These are phyloP conservation scores for Mucor indicus DNA, from an alignment of 371 early-diverging fungal genomes.

Conservation along the genomic window DNA sequence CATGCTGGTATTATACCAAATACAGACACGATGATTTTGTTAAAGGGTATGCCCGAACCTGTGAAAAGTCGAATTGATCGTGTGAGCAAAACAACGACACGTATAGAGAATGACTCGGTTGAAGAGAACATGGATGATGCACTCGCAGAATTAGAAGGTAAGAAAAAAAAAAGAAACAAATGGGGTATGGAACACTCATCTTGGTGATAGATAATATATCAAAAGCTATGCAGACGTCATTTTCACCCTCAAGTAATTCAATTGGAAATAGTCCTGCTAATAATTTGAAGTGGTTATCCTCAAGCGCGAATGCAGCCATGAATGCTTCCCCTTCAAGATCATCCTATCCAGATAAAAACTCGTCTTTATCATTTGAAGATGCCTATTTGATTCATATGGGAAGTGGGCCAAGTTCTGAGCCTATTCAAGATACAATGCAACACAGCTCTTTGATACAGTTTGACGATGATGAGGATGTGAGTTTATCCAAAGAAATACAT, in stretches of 20 bases:
- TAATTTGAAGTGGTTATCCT: slow-evolving; percentile 33
- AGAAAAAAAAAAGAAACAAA: too few species aligned
- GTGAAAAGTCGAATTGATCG: slow-evolving; percentile 44
- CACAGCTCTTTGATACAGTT: slow-evolving; percentile 42
- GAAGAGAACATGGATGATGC: slow-evolving; percentile 50
- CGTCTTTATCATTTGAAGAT: slow-evolving; percentile 61
- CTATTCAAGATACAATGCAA: slow-evolving; percentile 9
- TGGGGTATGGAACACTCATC: too few species aligned
- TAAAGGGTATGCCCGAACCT: slow-evolving; percentile 48
- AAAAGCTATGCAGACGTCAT: slow-evolving; percentile 49
- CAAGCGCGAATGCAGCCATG: slow-evolving; percentile 27
- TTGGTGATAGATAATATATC: slow-evolving; percentile 39
- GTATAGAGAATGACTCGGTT: slow-evolving; percentile 22
- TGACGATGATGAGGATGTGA: slow-evolving; percentile 33
- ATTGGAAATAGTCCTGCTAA: slow-evolving; percentile 29
- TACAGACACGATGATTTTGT: slow-evolving; percentile 39
- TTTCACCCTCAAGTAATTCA: slow-evolving; percentile 29
- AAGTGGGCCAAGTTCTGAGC: slow-evolving; percentile 44
- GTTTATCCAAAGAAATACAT: background rate
- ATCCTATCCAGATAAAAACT: slow-evolving; percentile 11
- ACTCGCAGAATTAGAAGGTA: slow-evolving; percentile 48
- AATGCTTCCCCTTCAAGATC: slow-evolving; percentile 13
- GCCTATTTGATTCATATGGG: slow-evolving; percentile 58
- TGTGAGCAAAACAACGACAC: slow-evolving; percentile 36
- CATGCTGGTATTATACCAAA: slow-evolving; percentile 34